phyloP scores from a whole-genome alignment of 768 basidiomycete genomes.

The Naganishia friedmannii region DNA sequence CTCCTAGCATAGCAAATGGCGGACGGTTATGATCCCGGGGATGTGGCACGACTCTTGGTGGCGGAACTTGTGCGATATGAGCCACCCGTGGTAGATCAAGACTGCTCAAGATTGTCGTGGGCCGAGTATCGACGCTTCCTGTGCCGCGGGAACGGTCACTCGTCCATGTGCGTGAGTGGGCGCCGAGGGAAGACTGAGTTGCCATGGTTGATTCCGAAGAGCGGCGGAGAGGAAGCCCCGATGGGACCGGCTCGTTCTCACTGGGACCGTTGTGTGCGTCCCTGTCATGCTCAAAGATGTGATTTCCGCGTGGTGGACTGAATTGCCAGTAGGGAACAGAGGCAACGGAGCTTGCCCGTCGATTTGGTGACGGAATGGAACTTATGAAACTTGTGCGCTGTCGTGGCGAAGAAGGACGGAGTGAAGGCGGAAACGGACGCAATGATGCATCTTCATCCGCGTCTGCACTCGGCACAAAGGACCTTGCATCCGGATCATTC shows the following conservation, averaged over 20 bases:
- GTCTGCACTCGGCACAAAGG: constrained; percentile 22
- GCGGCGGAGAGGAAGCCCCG: neutral
- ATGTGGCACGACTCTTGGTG: constrained; percentile 29
- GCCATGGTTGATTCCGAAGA: constrained; percentile 14
- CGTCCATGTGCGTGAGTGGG: constrained; percentile 17
- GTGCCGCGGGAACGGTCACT: constrained; percentile 29
- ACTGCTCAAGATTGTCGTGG: constrained; percentile 87
- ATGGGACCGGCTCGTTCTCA: neutral
- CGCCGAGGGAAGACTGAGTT: neutral
- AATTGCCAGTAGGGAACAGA: constrained; percentile 54
- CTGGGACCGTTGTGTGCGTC: constrained; percentile 25
- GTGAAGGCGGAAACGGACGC: constrained; percentile 81
- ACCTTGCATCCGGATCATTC: constrained; percentile 29
- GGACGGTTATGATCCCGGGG: neutral
- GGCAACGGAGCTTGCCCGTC: constrained; percentile 34
- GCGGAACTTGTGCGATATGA: constrained; percentile 82
- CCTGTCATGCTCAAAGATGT: constrained; percentile 21
- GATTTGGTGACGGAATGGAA: constrained; percentile 71
- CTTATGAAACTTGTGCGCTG: constrained; percentile 59
- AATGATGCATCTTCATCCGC: constrained; percentile 94
- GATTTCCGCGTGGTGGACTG: neutral
- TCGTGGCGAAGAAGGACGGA: constrained; percentile 66
- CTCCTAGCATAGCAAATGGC: constrained; percentile 30
- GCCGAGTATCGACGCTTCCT: constrained; percentile 64
- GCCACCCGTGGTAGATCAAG: constrained; percentile 78